phyloP scores from a whole-genome alignment of 495 filamentous ascomycete genomes.

The Pseudomonodictys pantanalensis region DNA sequence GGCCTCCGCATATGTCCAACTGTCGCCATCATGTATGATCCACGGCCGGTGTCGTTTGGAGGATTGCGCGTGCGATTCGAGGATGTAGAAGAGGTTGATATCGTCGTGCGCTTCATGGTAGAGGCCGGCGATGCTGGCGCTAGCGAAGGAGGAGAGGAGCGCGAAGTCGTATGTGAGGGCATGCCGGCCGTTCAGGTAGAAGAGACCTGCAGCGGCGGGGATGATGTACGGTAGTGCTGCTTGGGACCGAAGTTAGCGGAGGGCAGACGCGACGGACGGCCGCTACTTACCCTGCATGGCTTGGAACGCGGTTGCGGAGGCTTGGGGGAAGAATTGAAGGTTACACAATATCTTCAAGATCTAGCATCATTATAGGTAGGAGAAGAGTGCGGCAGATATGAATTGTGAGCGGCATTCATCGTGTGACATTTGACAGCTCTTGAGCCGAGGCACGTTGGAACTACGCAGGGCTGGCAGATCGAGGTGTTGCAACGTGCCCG shows the following conservation, averaged over 20 bases:
- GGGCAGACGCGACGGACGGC: neutral
- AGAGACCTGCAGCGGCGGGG: conserved; percentile 62
- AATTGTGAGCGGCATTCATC: neutral
- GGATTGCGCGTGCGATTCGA: conserved; percentile 65
- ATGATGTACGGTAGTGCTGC: conserved; percentile 49
- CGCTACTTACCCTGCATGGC: neutral
- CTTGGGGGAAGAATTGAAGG: neutral
- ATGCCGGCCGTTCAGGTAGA: conserved; percentile 78
- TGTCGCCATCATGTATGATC: conserved; percentile 70
- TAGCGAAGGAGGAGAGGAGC: conserved; percentile 52
- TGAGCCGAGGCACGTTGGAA: neutral
- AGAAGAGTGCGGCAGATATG: neutral
- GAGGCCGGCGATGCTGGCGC: conserved; percentile 45
- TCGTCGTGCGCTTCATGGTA: conserved; percentile 52
- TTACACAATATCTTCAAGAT: neutral
- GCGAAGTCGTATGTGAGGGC: conserved; percentile 63
- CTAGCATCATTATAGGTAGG: neutral
- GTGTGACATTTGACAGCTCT: neutral
- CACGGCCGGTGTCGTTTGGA: conserved; percentile 57
- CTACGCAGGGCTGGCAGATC: neutral
- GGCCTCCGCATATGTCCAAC: conserved; percentile 77
- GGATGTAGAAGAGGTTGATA: conserved; percentile 72
- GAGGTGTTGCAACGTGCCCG: neutral
- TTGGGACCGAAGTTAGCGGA: neutral
- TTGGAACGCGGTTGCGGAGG: neutral